These are phyloP conservation scores for Xylariales sp. DNA, from an alignment of 2,329 filamentous ascomycete species.

Conservation along the genomic window DNA sequence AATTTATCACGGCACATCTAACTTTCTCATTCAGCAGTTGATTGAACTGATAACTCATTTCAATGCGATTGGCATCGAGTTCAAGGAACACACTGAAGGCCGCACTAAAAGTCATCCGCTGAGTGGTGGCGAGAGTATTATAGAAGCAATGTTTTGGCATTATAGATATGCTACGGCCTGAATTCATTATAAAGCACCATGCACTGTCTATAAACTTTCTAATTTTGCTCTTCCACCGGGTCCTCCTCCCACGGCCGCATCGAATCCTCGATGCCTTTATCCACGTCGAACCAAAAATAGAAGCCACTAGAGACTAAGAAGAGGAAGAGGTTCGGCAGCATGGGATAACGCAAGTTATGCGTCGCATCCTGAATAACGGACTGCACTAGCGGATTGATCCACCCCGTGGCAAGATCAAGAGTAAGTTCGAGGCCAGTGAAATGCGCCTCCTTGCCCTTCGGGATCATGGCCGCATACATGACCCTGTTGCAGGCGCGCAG, in stretches of 20 bases:
- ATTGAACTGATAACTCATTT: no score
- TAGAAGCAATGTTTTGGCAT: no score
- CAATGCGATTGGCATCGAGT: no score
- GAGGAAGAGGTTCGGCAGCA: constrained; percentile 34
- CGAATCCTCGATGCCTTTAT: constrained; percentile 37
- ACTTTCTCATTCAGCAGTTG: no score
- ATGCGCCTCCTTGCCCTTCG: constrained; percentile 33
- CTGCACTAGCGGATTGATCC: constrained; percentile 36
- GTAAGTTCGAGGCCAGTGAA: constrained; percentile 35
- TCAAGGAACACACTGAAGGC: no score
- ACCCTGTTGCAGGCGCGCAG: constrained; percentile 35
- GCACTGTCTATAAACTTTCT: not conserved
- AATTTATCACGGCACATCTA: no score
- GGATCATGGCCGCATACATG: constrained; percentile 35
- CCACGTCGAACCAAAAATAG: constrained; percentile 36
- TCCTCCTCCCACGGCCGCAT: constrained; percentile 31
- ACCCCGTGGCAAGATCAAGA: constrained; percentile 32
- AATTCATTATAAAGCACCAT: no score
- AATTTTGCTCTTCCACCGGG: constrained; percentile 1
- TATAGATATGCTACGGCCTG: no score
- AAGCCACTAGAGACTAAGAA: constrained; percentile 27
- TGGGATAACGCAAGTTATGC: constrained; percentile 38
- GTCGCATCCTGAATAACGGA: constrained; percentile 36
- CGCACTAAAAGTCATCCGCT: no score
- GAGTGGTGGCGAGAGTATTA: no score